Evolutionary conservation across 805 yeast genomes (phyloP), one percentile per base, ranked within the genome.

Genomic region (Phaffomyces thermotolerans): DNA sequence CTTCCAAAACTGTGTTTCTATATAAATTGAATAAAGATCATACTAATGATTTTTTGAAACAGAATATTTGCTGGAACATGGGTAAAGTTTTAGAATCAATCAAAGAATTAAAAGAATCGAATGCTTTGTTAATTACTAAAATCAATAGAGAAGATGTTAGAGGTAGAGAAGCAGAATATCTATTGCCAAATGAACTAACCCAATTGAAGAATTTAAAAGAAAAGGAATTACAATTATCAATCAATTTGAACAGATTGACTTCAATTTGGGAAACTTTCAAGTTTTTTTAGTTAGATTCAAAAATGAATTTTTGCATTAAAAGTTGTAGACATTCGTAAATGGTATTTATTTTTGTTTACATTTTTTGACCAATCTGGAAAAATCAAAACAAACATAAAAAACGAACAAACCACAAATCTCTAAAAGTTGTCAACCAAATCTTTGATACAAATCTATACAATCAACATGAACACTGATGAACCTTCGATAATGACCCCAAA

Each of bases 111-210:
- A 81, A 85, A 49, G 62, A 62, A 22, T 81, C 78, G 31, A 79
- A 88, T 59, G 68, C 74, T 31, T 78, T 82, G 7, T 70, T 91
- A 44, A 66, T 90, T 43, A 81, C 81, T 25, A 91, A 91, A 62
- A 80, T 90, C 44, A 83, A 82, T 50, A 76, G 99, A 64, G 95
- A 84, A 48, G 98, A 93, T 58, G 96, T 91, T 15, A 79, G 77
- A 56, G 95, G 93, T 2, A 76, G 76, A 50, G 96, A 87, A 59
- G 76, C 75, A 27, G 88, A 83, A 53, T 71, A 84, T 47, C 64
- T 93, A 39, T 67, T 89, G 34, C 81, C 83, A 18, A 75, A 81
- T 39, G 99, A 91, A 62, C 67, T 85, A 50, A 73, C 78, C 44
- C 91, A 86, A 51, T 67, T 89, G 52, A 76, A 77, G 44, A 68